A percentile compares a stretch with the other conserved stretches of the same genome.
These are phyloP conservation scores for Eucalyptus tenuipes DNA, from an alignment of 345 rosid genomes.

Conservation along the genomic window DNA sequence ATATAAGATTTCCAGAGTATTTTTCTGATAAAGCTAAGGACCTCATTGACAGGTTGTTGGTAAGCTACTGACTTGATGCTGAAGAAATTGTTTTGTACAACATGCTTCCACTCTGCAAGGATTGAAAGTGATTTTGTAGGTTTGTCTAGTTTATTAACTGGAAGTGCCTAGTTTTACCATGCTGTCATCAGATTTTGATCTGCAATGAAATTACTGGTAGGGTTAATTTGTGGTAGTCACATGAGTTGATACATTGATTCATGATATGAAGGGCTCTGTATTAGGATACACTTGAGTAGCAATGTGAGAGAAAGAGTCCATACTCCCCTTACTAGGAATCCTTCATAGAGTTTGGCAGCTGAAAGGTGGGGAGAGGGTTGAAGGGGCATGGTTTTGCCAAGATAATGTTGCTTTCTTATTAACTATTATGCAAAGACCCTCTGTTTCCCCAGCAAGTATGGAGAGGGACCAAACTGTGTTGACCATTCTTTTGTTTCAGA, in stretches of 20 bases:
- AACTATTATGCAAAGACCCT: neutral
- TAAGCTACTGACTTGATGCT: slow-evolving; percentile 22
- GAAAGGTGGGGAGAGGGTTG: neutral
- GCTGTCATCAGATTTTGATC: neutral
- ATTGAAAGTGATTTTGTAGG: neutral
- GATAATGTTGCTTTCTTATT: neutral
- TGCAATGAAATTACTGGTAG: neutral
- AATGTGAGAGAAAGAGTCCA: neutral
- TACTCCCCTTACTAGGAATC: neutral
- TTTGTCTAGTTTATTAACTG: neutral
- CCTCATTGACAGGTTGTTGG: slow-evolving; percentile 72
- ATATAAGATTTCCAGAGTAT: slow-evolving; percentile 78
- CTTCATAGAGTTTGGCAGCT: neutral
- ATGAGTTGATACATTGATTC: neutral
- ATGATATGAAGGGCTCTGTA: neutral
- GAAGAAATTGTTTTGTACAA: neutral
- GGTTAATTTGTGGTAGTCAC: neutral
- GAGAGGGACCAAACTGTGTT: neutral
- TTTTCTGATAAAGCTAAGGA: slow-evolving; percentile 88
- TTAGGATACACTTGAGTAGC: neutral
- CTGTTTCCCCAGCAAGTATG: neutral
- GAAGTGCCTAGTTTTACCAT: neutral
- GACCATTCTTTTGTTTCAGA: neutral
- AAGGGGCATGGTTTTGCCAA: neutral
- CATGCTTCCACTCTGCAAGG: neutral